Percentiles rank a stretch among this genome's conserved stretches.
Evolutionary conservation across 352 stramenopile species (phyloP).

Genomic region (Phytophthora gonapodyides): DNA sequence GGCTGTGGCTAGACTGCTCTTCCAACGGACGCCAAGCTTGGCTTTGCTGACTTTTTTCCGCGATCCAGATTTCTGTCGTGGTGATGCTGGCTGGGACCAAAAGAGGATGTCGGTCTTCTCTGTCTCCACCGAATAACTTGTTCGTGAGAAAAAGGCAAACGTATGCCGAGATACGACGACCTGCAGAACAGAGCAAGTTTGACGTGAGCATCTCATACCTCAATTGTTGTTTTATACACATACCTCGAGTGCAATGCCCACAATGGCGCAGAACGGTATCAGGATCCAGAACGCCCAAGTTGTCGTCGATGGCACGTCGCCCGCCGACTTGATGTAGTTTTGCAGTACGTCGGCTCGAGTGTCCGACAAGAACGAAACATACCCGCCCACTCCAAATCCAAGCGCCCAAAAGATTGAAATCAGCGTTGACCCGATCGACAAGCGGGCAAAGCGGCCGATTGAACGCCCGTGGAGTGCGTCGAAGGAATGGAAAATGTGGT

Average conservation of each 20-base stretch:
- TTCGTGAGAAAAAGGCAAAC: constrained; percentile 38
- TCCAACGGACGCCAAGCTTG: constrained; percentile 14
- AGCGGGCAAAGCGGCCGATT: constrained; percentile 35
- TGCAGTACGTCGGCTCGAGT: constrained; percentile 51
- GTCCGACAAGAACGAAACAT: constrained; percentile 51
- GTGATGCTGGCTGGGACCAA: constrained; percentile 29
- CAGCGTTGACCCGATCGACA: constrained; percentile 41
- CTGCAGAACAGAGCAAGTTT: too few relatives aligned
- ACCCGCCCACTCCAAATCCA: constrained; percentile 52
- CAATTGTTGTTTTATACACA: too few relatives aligned
- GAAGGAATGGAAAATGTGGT: constrained; percentile 64
- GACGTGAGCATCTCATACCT: too few relatives aligned
- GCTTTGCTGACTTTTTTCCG: constrained; percentile 16
- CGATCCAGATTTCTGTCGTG: constrained; percentile 10
- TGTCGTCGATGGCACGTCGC: constrained; percentile 25
- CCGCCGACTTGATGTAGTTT: constrained; percentile 45
- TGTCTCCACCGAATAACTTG: constrained; percentile 15
- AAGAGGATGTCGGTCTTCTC: constrained; percentile 48
- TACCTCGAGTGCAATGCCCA: constrained; percentile 59
- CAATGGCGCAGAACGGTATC: constrained; percentile 44
- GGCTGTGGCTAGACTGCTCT: constrained; percentile 25
- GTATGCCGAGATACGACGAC: constrained; percentile 56
- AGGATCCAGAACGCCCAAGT: constrained; percentile 50
- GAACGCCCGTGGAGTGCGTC: constrained; percentile 45
- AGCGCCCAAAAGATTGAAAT: constrained; percentile 41